A percentile compares a stretch with the other conserved stretches of the same genome.
These are phyloP conservation scores for Xylaria grammica DNA, from an alignment of 495 filamentous ascomycete species.

Conservation along the genomic window DNA sequence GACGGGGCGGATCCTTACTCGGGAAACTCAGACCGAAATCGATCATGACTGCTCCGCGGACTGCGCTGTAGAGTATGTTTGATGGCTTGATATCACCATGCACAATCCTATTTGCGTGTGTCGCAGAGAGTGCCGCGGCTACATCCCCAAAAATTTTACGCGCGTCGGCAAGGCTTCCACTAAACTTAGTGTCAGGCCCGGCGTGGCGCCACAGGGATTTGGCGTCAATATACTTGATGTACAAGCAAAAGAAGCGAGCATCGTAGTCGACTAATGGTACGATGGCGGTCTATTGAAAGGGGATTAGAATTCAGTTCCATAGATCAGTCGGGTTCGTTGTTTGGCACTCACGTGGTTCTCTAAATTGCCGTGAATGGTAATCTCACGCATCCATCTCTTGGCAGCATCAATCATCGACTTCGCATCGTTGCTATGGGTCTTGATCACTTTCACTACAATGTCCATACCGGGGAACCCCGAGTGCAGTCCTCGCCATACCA, in stretches of 20 bases:
- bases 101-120: not conserved
- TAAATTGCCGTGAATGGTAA: not conserved
- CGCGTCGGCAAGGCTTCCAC: not conserved
- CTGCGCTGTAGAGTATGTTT: conserved; percentile 2
- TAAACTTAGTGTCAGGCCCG: not conserved
- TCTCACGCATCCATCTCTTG: not conserved
- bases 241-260: conserved; percentile 14
- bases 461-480: not conserved
- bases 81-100: conserved; percentile 15
- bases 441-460: conserved; percentile 2
- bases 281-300: not conserved
- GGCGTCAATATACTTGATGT: conserved; percentile 4
- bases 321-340: not conserved
- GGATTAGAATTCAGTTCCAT: not conserved
- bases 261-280: not conserved
- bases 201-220: not conserved
- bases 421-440: not conserved
- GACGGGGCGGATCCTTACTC: not conserved
- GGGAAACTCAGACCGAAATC: not conserved
- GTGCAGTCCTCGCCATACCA: not conserved
- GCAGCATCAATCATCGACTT: not conserved
- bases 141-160: not conserved
- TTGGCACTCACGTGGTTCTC: not conserved
- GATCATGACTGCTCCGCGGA: not conserved
- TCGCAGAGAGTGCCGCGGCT: not conserved